Base-by-base conservation (phyloP, 2,329 filamentous ascomycete species). In the Cladosporium austrohemisphaericum region DNA sequence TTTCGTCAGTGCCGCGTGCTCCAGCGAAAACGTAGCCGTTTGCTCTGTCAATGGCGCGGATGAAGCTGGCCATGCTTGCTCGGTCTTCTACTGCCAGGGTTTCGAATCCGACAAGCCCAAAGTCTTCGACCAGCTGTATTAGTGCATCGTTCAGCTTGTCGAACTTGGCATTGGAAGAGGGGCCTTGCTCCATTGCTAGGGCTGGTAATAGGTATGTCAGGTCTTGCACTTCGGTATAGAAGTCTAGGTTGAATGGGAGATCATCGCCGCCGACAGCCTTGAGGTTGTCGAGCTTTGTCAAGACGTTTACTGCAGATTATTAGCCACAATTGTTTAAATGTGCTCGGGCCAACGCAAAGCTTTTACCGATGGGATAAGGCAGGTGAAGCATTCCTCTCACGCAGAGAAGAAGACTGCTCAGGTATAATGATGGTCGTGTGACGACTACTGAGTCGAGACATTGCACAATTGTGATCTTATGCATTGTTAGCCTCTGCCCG, bases 331-430 rank as follows among this genome's bases (percentile, higher is more conserved):
- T 9, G 14, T 28, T n/a, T 20, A 7, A 18, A 11, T 11, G n/a
- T 10, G 2, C 10, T 19, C 13, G 13, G 14, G 26, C 9, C 19
- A 11, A 32, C 4, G 20, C 20, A 16, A 10, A 18, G 9, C 20
- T 19, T 10, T 16, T 36, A 57, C 56, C 48, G 22, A 96, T 89
- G 1, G 93, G 90, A 54, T 97, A 86, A 64, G 97, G 93, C 80
- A 98, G 92, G 71, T 97, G 93, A 46, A 98, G 83, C 92, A 98
- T 98, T 60, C 89, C 91, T 57, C 93, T 86, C 56, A 98, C 81
- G 49, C 90, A 92, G 19, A 98, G 83, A 50, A 98, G 84, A 50
- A 98, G 78, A 11, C 94, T 93, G 58, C 92, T 95, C 52, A 98
- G 86, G 70, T 96, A 98, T 53, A 97, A 80, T 3, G 91, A 96